A percentile compares a stretch with the other conserved stretches of the same genome.
Conservation (phyloP, 2,329 filamentous ascomycete genomes). For the Scytalidium lignicola region DNA sequence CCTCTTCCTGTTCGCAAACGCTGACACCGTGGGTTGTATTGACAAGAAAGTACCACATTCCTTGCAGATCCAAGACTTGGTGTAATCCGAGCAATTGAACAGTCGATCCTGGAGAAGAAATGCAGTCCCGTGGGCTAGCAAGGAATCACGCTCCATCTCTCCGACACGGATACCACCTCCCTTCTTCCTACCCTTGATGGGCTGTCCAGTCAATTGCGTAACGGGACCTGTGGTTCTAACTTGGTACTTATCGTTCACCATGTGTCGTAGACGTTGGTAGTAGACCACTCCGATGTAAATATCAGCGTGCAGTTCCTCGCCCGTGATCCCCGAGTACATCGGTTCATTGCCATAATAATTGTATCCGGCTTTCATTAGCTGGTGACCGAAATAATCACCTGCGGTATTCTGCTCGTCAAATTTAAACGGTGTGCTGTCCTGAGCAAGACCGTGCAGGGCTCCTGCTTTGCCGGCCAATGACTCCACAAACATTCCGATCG, state of each 20-base stretch:
- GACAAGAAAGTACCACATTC: constrained; percentile 86
- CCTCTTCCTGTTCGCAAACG: constrained; percentile 58
- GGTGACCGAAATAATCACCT: constrained; percentile 91
- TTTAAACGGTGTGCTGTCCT: constrained; percentile 92
- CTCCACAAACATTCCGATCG: constrained; percentile 98
- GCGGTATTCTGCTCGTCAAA: constrained; percentile 92
- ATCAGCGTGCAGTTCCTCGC: constrained; percentile 86
- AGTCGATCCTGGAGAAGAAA: constrained; percentile 93
- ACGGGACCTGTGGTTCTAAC: constrained; percentile 93
- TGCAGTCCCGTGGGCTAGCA: constrained; percentile 91
- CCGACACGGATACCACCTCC: constrained; percentile 98
- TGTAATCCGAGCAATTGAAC: constrained; percentile 95
- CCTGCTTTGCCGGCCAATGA: constrained; percentile 93
- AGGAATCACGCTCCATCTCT: constrained; percentile 96
- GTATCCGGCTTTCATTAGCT: constrained; percentile 91
- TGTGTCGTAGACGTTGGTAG: constrained; percentile 96
- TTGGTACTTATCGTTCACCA: constrained; percentile 99
- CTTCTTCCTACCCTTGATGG: constrained; percentile 93
- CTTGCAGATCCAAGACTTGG: constrained; percentile 83
- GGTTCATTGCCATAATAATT: constrained; percentile 98
- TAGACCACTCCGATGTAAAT: constrained; percentile 97
- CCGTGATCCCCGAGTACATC: constrained; percentile 96
- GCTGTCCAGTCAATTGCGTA: constrained; percentile 85
- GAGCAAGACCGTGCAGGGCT: constrained; percentile 88
- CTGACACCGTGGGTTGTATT: constrained; percentile 72